Evolutionary conservation across 78 protist genomes (phyloP).

Genomic region (Pigoraptor vietnamica): DNA sequence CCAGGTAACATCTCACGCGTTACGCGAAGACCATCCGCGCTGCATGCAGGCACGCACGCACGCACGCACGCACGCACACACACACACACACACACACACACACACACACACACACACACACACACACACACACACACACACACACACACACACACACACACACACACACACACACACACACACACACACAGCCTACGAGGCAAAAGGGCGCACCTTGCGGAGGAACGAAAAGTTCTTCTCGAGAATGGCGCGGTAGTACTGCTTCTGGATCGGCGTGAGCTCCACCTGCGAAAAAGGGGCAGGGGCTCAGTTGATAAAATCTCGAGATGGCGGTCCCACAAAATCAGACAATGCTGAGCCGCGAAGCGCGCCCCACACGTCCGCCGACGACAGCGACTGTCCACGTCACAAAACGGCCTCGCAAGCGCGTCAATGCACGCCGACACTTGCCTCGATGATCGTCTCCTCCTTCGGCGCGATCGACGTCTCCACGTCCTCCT

Average conservation of each 20-base stretch:
- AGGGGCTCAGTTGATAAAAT: too few relatives aligned
- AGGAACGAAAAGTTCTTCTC: conserved; percentile 69
- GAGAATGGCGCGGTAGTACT: conserved; percentile 86
- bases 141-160: neutral
- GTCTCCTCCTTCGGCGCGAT: conserved; percentile 85
- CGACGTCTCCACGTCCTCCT: conserved; percentile 80
- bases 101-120: too few relatives aligned
- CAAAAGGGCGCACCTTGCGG: neutral
- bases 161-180: neutral
- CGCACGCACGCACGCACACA: too few relatives aligned
- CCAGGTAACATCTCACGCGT: neutral
- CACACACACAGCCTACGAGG: neutral
- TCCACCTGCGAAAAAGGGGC: conserved; percentile 73
- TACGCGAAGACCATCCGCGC: neutral
- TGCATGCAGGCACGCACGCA: too few relatives aligned
- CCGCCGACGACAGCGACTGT: too few relatives aligned
- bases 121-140: neutral
- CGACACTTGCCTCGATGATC: conserved; percentile 24
- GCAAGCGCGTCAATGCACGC: neutral
- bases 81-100: too few relatives aligned
- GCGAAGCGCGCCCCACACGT: too few relatives aligned
- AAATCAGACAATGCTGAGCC: too few relatives aligned
- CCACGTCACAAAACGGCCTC: too few relatives aligned
- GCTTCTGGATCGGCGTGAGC: conserved; percentile 80
- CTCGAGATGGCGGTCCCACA: too few relatives aligned